phyloP scores from a whole-genome alignment of 805 yeast species.

The Kurtzmaniella cleridarum region DNA sequence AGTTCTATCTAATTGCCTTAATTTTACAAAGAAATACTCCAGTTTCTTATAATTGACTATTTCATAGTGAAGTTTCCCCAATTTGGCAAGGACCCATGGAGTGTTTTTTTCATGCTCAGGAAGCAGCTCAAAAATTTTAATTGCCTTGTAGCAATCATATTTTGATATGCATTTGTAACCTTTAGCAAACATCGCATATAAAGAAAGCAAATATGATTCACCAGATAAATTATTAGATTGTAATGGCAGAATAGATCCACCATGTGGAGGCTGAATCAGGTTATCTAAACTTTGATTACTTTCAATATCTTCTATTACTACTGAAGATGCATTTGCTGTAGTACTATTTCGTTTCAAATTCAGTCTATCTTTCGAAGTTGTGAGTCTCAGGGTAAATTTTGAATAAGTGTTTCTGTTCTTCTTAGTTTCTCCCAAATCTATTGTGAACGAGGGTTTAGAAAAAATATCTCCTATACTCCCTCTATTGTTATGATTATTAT shows the following conservation, averaged over 20 bases:
- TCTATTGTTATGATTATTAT: neutral
- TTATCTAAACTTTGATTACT: neutral
- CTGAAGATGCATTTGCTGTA: neutral
- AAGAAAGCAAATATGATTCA: constrained; percentile 39
- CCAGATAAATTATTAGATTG: constrained; percentile 8
- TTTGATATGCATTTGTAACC: constrained; percentile 55
- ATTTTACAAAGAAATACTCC: constrained; percentile 52
- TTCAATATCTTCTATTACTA: neutral
- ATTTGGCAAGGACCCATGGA: constrained; percentile 79
- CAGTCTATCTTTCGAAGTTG: constrained; percentile 4
- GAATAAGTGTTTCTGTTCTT: constrained; percentile 32
- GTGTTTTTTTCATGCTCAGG: constrained; percentile 61
- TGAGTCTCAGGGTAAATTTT: constrained; percentile 42
- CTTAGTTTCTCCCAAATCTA: constrained; percentile 12
- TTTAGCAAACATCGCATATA: constrained; percentile 53
- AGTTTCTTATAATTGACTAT: constrained; percentile 79
- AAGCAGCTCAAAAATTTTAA: constrained; percentile 58
- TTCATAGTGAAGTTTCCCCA: constrained; percentile 83
- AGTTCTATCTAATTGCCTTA: constrained; percentile 69
- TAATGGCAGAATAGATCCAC: constrained; percentile 4
- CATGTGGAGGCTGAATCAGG: neutral
- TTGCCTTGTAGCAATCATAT: constrained; percentile 78
- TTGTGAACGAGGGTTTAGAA: constrained; percentile 25
- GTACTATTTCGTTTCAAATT: constrained; percentile 19
- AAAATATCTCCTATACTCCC: constrained; percentile 8